phyloP scores from a whole-genome alignment of 208 protist species.

The Naegleria lovaniensis region DNA sequence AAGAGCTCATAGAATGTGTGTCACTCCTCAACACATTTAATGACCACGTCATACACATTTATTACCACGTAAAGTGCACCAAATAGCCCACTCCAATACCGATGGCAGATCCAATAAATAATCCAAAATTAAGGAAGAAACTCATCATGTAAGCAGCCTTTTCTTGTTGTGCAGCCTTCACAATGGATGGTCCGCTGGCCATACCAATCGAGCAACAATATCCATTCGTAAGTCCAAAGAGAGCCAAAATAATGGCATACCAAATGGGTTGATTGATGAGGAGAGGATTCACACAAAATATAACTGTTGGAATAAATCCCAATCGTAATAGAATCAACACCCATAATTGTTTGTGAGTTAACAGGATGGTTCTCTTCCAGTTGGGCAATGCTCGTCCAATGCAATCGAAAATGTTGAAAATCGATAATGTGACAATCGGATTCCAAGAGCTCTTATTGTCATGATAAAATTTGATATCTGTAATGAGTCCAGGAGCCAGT shows the following conservation, averaged over 20 bases:
- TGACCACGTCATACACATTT: no score
- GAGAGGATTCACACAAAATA: not conserved
- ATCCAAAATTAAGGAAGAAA: slow-evolving; percentile 12
- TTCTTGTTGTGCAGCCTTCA: not conserved
- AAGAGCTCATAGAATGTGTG: no score
- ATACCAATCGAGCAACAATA: slow-evolving; percentile 14
- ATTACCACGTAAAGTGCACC: not conserved
- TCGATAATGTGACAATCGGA: not conserved
- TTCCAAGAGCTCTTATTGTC: not conserved
- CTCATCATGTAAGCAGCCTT: not conserved
- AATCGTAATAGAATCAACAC: not conserved
- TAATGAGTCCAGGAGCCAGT: not conserved
- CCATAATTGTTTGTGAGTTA: slow-evolving; percentile 15
- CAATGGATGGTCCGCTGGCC: not conserved
- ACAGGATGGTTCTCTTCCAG: slow-evolving; percentile 10
- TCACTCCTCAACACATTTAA: no score
- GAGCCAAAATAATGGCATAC: not conserved
- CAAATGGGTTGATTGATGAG: not conserved
- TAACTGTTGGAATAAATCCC: not conserved
- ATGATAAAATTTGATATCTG: not conserved
- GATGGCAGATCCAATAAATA: not conserved
- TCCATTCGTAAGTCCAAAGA: slow-evolving; percentile 6
- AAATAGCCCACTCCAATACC: not conserved
- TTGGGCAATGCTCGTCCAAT: slow-evolving; percentile 1
- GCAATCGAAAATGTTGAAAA: slow-evolving; percentile 6